A percentile compares a stretch with the other conserved stretches of the same genome.
Conservation (phyloP, 2,329 filamentous ascomycete species). For the Madurella mycetomatis region DNA sequence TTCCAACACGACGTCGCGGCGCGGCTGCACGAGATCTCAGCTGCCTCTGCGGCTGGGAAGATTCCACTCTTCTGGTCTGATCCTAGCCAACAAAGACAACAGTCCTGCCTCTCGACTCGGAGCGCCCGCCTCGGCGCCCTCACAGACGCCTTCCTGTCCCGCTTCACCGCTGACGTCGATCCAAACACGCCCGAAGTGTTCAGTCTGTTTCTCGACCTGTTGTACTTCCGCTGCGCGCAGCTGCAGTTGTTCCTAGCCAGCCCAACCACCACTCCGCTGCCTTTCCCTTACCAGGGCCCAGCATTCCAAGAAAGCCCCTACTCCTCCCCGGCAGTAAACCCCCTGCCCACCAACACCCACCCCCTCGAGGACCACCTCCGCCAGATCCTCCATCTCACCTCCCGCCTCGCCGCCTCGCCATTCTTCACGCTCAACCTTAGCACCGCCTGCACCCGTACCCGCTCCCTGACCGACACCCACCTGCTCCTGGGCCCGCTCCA, state of each 20-base stretch:
- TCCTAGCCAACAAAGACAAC: slow-evolving; percentile 21
- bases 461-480: slow-evolving; percentile 1
- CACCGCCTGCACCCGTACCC: background rate
- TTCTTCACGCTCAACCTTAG: background rate
- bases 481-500: slow-evolving; percentile 16
- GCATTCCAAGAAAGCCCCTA: background rate
- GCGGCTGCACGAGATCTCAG: slow-evolving; percentile 19
- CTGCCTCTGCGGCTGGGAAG: background rate
- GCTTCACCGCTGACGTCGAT: slow-evolving; percentile 5
- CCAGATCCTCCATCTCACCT: slow-evolving; percentile 7
- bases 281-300: background rate
- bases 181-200: slow-evolving; percentile 17
- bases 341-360: background rate
- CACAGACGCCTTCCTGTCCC: slow-evolving; percentile 17
- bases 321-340: background rate
- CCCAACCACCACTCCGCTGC: background rate
- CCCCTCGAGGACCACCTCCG: slow-evolving; percentile 3
- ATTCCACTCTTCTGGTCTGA: slow-evolving; percentile 21
- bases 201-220: slow-evolving; percentile 19
- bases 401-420: background rate
- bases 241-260: slow-evolving; percentile 9
- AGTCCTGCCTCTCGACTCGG: slow-evolving; percentile 18
- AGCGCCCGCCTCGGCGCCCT: slow-evolving; percentile 17
- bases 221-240: slow-evolving; percentile 22
- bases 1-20: slow-evolving; percentile 24